phyloP scores from a whole-genome alignment of 305 asterid genomes.

The Lippia alba region DNA sequence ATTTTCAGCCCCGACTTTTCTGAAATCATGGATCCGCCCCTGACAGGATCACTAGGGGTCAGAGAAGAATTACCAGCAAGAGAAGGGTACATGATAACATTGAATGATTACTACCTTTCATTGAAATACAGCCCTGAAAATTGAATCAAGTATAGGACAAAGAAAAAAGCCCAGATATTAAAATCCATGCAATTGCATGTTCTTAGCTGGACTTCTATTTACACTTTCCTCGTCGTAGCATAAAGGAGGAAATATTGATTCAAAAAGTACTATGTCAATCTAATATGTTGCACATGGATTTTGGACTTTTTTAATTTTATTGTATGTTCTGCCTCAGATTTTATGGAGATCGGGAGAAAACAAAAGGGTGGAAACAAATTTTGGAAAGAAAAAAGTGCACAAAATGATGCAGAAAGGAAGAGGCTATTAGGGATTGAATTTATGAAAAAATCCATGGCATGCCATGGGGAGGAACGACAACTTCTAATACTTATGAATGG shows the following conservation, averaged over 20 bases:
- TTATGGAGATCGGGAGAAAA: constrained; percentile 18
- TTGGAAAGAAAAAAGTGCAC: constrained; percentile 37
- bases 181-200: constrained; percentile 33
- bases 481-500: constrained; percentile 21
- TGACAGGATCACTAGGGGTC: constrained; percentile 6
- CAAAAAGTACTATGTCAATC: constrained; percentile 29
- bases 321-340: not conserved
- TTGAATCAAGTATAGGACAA: constrained; percentile 35
- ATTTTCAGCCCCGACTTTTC: no score
- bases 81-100: constrained; percentile 23
- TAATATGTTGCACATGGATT: constrained; percentile 34
- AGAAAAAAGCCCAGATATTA: constrained; percentile 42
- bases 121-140: not conserved
- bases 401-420: constrained; percentile 25
- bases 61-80: constrained; percentile 20
- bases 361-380: constrained; percentile 35
- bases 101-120: constrained; percentile 26
- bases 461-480: constrained; percentile 26
- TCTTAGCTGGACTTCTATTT: constrained; percentile 36
- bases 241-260: constrained; percentile 27
- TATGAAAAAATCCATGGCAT: constrained; percentile 31
- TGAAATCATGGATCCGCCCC: no score
- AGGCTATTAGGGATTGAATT: constrained; percentile 3
- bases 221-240: not conserved
- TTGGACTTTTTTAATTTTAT: constrained; percentile 20